Percentiles rank a stretch among this genome's conserved stretches.
Conservation (phyloP, 2,329 filamentous ascomycete genomes). For the Aspergillus hiratsukae region DNA sequence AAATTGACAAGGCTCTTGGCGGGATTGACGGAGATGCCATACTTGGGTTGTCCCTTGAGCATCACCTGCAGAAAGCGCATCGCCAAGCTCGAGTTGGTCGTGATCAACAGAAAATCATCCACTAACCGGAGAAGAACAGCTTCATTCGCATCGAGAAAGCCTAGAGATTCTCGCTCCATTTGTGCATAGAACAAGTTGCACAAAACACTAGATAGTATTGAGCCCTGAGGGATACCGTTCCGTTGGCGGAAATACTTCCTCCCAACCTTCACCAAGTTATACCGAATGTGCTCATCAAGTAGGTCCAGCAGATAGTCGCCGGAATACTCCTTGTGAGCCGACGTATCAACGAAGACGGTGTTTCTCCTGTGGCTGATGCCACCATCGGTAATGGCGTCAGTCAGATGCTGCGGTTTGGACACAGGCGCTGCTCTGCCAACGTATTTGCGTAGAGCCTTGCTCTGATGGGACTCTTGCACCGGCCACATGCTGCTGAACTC, state of each 20-base stretch:
- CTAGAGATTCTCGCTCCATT: constrained; percentile 66
- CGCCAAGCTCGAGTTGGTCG: constrained; percentile 63
- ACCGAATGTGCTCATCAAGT: constrained; percentile 71
- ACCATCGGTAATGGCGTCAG: constrained; percentile 38
- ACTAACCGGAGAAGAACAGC: constrained; percentile 75
- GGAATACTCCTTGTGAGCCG: constrained; percentile 54
- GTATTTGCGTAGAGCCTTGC: constrained; percentile 44
- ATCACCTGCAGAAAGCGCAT: constrained; percentile 70
- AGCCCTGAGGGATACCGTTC: constrained; percentile 87
- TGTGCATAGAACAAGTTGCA: constrained; percentile 97
- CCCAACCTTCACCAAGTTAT: constrained; percentile 83
- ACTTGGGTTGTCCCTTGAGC: constrained; percentile 72
- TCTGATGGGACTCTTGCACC: constrained; percentile 7
- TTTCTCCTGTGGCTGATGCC: constrained; percentile 49
- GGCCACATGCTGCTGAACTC: constrained; percentile 20
- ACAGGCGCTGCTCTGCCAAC: constrained; percentile 48
- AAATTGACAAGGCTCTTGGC: constrained; percentile 86
- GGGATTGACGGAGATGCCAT: constrained; percentile 72
- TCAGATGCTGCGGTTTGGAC: constrained; percentile 43
- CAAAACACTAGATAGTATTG: constrained; percentile 75
- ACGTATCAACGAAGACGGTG: constrained; percentile 72
- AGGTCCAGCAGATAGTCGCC: constrained; percentile 62
- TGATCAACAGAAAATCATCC: constrained; percentile 91
- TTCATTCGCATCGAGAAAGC: constrained; percentile 58
- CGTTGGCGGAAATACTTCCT: constrained; percentile 86